phyloP scores from a whole-genome alignment of 164 flowering plant species.

The Macadamia tetraphylla region DNA sequence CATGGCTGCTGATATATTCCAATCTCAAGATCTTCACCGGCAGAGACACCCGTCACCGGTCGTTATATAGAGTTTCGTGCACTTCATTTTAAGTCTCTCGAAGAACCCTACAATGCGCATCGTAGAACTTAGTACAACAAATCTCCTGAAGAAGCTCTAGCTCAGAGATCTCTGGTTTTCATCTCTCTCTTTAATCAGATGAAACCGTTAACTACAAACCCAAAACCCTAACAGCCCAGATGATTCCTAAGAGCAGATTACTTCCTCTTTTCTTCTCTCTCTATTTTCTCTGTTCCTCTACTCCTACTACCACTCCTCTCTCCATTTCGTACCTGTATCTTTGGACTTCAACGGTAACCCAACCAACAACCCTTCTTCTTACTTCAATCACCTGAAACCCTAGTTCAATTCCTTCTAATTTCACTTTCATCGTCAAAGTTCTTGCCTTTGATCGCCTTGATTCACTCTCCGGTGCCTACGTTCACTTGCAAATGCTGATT shows the following conservation, averaged over 20 bases:
- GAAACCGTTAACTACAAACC: too few species aligned
- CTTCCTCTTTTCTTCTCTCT: slow-evolving; percentile 38
- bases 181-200: too few species aligned
- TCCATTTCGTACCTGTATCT: slow-evolving; percentile 14
- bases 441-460: slow-evolving; percentile 74
- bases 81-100: too few species aligned
- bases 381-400: slow-evolving; percentile 14
- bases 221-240: neutral
- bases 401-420: slow-evolving; percentile 18
- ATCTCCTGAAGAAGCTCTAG: too few species aligned
- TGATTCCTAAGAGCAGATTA: slow-evolving; percentile 18
- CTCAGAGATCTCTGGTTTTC: too few species aligned
- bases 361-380: neutral
- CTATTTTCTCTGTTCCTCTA: slow-evolving; percentile 26
- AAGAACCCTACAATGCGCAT: too few species aligned
- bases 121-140: too few species aligned
- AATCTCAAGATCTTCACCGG: too few species aligned
- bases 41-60: too few species aligned
- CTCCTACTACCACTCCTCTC: slow-evolving; percentile 34
- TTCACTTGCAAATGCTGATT: slow-evolving; percentile 68
- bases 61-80: too few species aligned
- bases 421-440: slow-evolving; percentile 69
- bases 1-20: too few species aligned
- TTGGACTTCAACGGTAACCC: slow-evolving; percentile 9
- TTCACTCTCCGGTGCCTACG: slow-evolving; percentile 79